Base-by-base conservation (phyloP, 257 asterid genomes). In the Lavandula angustifolia region DNA sequence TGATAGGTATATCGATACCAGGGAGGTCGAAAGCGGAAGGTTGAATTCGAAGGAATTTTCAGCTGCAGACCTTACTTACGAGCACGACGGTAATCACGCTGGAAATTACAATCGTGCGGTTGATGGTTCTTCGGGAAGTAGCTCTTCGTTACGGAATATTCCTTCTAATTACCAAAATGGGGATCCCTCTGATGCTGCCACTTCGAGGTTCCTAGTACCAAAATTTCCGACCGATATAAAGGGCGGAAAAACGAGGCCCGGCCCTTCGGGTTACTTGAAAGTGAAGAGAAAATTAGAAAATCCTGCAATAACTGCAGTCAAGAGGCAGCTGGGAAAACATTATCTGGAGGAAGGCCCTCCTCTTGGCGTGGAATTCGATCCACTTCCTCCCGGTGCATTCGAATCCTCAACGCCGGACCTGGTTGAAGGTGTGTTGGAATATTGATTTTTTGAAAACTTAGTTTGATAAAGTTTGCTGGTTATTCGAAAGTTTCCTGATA, bases 211-310 rank as follows among this genome's bases (percentile, higher is more conserved):
- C 80, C 76, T 68, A 38, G 46, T 70, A 35, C 79, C 87, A 40
- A 81, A 72, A 71, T 59, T 77, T 60, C 76, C 94, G 0, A 12
- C 54, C 50, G 80, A 82, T 71, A 42, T 64, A 58, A 80, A 62
- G 69, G 80, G 72, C 10, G 68, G 71, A 57, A 89, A 79, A 76
- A 52, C 87, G 54, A 79, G 90, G 83, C 29, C 81, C 10, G 96
- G 96, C 51, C 97, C 97, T 44, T 87, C 97, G 12, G 99, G 99
- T 67, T 94, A 87, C 85, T 80, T 94, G 48, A 94, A 94, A 83
- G 83, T 94, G 74, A 94, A 84, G 87, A 88, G 88, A 37, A 89
- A 72, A 56, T 77, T 76, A 62, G 96, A 90, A 72, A 90, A 86
- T 64, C 57, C 84, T 72, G 95, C 97, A 66, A 78, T 94, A 76